These are phyloP conservation scores for Nicotiana benthamiana DNA, from an alignment of 257 asterid species.

Conservation along the genomic window DNA sequence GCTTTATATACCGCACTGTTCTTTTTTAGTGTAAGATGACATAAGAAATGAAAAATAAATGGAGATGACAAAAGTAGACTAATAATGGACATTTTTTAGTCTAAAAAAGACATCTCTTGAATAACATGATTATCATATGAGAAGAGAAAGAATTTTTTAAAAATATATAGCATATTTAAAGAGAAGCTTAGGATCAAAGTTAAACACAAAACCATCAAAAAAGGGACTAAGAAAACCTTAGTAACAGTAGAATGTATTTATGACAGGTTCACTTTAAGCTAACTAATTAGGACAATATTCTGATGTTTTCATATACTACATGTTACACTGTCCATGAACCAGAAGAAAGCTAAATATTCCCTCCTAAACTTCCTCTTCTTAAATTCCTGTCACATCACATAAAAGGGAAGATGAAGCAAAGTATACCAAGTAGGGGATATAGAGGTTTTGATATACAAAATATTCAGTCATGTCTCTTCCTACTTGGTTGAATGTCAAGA, in stretches of 20 bases:
- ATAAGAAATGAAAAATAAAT: too few species aligned
- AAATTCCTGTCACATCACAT: slow-evolving; percentile 12
- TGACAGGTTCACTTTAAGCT: not conserved
- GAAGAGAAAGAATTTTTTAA: not conserved
- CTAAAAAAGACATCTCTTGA: not conserved
- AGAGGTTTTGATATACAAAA: not conserved
- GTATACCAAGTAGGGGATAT: not conserved
- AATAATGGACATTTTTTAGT: too few species aligned
- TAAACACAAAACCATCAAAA: not conserved
- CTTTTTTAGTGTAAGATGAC: too few species aligned
- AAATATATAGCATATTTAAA: not conserved
- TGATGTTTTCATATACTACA: not conserved
- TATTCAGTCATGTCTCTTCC: slow-evolving; percentile 38
- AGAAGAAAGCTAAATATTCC: slow-evolving; percentile 80
- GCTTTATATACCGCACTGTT: too few species aligned
- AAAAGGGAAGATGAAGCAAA: slow-evolving; percentile 1
- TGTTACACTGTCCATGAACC: slow-evolving; percentile 34
- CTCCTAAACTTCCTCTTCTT: slow-evolving; percentile 24
- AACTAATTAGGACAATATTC: slow-evolving; percentile 16
- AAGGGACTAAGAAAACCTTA: not conserved
- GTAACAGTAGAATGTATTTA: not conserved
- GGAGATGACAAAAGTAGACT: too few species aligned
- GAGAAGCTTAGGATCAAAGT: slow-evolving; percentile 24
- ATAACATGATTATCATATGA: not conserved
- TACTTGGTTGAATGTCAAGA: slow-evolving; percentile 21